Base-by-base conservation (phyloP, 495 filamentous ascomycete species). In the Neurospora tetrasperma region DNA sequence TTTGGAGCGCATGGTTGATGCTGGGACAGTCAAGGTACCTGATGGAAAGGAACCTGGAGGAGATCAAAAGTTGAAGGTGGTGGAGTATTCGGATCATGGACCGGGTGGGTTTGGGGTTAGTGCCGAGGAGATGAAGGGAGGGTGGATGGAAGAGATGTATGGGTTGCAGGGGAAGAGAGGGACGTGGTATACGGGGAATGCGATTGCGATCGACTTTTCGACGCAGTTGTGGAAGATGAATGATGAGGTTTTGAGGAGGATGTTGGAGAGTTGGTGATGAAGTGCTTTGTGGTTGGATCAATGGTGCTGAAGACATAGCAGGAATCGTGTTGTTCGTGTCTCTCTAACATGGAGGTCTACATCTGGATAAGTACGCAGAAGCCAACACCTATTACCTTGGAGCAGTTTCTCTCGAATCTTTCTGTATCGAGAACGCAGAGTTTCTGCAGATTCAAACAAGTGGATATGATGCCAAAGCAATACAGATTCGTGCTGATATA, bases 131-230 rank as follows among this genome's bases (percentile, higher is more conserved):
- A 68, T 84, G 70, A 74, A 76, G 41, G 71, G 40, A 12, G 83
- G 83, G 0, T 84, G 83, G 73, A 81, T 80, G 70, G 76, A 79
- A 74, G 71, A 80, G 35, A 69, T 84, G 62, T 81, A 83, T 71
- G 76, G 75, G 11, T 71, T 84, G n/a, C 83, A 85, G 70, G 83
- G 82, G 16, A 75, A 80, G 70, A 79, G 79, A 39, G 80, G 76
- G 40, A 85, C 83, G 7, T 84, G 80, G 78, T 85, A 79, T 74
- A 83, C 83, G 5, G 81, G 83, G 6, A 71, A 71, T 44, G 74
- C 48, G 11, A 69, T 75, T 48, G 71, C 71, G 6, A 68, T 70
- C 41, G 74, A 75, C 20, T 75, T 75, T 31, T 59, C 66, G 3
- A 44, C 72, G 8, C 46, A 71, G 38, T 42, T 73, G 31, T 75